Evolutionary conservation across 345 rosid genomes (phyloP).

Genomic region (Erysimum cheiranthoides): DNA sequence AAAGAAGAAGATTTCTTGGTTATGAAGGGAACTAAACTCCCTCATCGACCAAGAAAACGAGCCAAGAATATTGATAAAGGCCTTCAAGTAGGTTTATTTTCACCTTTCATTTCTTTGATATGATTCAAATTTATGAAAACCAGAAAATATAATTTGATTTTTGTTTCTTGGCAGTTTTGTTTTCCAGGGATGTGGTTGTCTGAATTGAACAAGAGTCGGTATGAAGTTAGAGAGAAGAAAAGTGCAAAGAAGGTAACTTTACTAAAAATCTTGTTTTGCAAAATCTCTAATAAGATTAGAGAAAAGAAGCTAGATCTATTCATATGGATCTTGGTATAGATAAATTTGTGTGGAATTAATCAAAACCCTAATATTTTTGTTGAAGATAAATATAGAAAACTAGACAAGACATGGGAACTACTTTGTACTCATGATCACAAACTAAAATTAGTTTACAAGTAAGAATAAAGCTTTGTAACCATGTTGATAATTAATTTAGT

Average conservation of each 20-base stretch:
- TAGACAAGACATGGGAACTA: conserved; percentile 33
- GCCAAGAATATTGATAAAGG: too few relatives aligned
- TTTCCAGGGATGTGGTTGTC: conserved; percentile 73
- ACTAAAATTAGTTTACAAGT: conserved; percentile 1
- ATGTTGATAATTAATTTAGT: not conserved
- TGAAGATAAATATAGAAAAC: conserved; percentile 3
- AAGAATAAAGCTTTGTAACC: not conserved
- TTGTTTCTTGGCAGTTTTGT: conserved; percentile 59
- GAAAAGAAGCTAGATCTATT: not conserved
- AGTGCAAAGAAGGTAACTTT: conserved; percentile 62
- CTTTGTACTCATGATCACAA: not conserved
- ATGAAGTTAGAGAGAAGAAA: conserved; percentile 76
- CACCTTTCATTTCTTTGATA: too few relatives aligned
- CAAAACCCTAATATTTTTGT: not conserved
- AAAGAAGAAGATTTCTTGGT: too few relatives aligned
- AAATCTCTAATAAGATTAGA: not conserved
- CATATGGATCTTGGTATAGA: conserved; percentile 5
- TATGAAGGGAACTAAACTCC: too few relatives aligned
- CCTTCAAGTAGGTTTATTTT: too few relatives aligned
- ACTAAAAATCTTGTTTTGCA: not conserved
- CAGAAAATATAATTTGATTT: too few relatives aligned
- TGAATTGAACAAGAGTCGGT: conserved; percentile 60
- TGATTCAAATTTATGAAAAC: too few relatives aligned
- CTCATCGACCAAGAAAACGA: too few relatives aligned
- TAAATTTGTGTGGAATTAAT: conserved; percentile 12